Base-by-base conservation (phyloP, 352 stramenopile species). In the Globisporangium radiosum region DNA sequence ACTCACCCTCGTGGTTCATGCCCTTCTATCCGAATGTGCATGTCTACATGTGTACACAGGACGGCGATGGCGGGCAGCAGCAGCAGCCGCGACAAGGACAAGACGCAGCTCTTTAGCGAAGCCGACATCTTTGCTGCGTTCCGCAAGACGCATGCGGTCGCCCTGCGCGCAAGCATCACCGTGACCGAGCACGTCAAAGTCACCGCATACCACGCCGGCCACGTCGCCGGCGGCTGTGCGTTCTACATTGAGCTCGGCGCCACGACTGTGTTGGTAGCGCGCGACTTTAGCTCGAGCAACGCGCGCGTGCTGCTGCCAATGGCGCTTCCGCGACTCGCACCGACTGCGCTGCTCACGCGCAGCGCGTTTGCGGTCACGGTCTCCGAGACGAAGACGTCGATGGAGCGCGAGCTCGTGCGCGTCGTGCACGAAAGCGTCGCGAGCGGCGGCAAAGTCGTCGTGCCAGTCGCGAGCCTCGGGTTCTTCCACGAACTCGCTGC, bases 401-500 rank as follows among this genome's bases (percentile, higher is more conserved):
- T 95, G 73, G 86, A 94, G 52, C 78, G 81, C 13, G 86, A 95
- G 44, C 72, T 95, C 2, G 73, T 89, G 54, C 87, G 87, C 33
- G 84, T 86, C 15, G 68, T 95, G 50, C 61, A 88, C 44, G 86
- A 95, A 63, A 90, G 82, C 50, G 69, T 95, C 47, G 65, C 63
- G n/a, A 72, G 81, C 3, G 71, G 77, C 11, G 86, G 86, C 38
- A 95, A 95, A 76, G 86, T 95, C 14, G 76, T 95, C 19, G 85
- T 95, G 36, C 86, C 86, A 0, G 70, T 95, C 9, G 85, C 90
- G 56, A 74, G 72, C 8, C 64, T 87, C 11, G 86, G 86, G 2
- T 95, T 94, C 54, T 80, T 94, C 51, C 84, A 95, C 50, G 86
- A 95, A 55, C 57, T 95, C 33, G 55, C 84, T 37, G 75, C 78